Conservation (phyloP, 1,139 yeast genomes). For the Lodderomyces pseudojiufengensis region DNA sequence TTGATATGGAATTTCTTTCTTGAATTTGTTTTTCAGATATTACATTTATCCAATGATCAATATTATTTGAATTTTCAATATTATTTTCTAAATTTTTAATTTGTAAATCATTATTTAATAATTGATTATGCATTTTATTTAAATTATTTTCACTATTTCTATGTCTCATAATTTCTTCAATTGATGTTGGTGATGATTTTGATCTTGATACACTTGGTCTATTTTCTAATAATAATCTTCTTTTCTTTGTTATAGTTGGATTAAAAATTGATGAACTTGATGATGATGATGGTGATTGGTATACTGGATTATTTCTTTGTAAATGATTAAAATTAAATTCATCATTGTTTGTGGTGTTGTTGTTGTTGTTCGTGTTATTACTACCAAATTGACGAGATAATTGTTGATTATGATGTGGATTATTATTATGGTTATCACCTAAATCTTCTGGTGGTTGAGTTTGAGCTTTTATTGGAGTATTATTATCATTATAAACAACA, state of each 20-base stretch:
- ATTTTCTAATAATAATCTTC: slow-evolving; percentile 6
- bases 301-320: background rate
- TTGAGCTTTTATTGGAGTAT: slow-evolving; percentile 18
- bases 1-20: too few relatives aligned
- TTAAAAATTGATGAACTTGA: slow-evolving; percentile 2
- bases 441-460: background rate
- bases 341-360: too few relatives aligned
- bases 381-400: too few relatives aligned
- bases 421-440: background rate
- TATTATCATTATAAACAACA: slow-evolving; percentile 70
- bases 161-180: slow-evolving; percentile 37
- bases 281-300: slow-evolving; percentile 2
- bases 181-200: slow-evolving; percentile 20
- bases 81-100: slow-evolving; percentile 53
- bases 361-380: too few relatives aligned
- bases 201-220: slow-evolving; percentile 14
- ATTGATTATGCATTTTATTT: slow-evolving; percentile 32
- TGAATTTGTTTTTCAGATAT: too few relatives aligned
- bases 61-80: too few relatives aligned
- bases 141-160: slow-evolving; percentile 20
- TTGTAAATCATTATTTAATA: slow-evolving; percentile 25
- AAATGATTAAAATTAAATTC: background rate
- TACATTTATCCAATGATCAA: slow-evolving; percentile 46
- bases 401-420: slow-evolving; percentile 1
- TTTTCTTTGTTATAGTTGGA: slow-evolving; percentile 5